A percentile compares a stretch with the other conserved stretches of the same genome.
These are phyloP conservation scores for Sistotremastrum niveocremeum DNA, from an alignment of 768 basidiomycete species.

Conservation along the genomic window DNA sequence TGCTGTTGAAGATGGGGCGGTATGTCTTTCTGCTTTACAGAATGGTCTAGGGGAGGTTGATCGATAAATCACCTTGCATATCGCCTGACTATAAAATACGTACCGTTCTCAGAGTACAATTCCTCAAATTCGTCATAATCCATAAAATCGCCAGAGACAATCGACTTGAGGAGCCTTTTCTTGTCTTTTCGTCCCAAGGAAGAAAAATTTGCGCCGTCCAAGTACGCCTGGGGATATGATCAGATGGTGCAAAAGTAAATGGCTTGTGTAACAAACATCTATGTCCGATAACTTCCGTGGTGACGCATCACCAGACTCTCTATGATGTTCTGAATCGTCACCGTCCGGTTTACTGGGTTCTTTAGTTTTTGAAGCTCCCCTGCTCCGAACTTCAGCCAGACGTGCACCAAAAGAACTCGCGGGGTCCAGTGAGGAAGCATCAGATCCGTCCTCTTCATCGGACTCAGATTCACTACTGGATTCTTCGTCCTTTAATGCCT, in stretches of 20 bases:
- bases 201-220: constrained; percentile 20
- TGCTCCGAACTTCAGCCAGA: background rate
- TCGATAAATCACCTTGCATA: background rate
- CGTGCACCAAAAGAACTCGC: background rate
- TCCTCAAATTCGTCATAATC: constrained; percentile 16
- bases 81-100: constrained; percentile 15
- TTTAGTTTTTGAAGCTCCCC: background rate
- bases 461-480: constrained; percentile 1
- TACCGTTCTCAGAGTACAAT: constrained; percentile 16
- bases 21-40: constrained; percentile 36
- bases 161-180: constrained; percentile 3
- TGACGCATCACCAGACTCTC: constrained; percentile 22
- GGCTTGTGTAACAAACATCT: constrained; percentile 13
- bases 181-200: constrained; percentile 5
- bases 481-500: constrained; percentile 3
- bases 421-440: constrained; percentile 5
- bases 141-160: background rate
- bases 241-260: no score
- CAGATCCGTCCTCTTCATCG: constrained; percentile 18
- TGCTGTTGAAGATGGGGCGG: constrained; percentile 46
- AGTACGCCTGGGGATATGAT: constrained; percentile 10
- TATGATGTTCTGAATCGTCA: constrained; percentile 16
- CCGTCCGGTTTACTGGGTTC: constrained; percentile 13
- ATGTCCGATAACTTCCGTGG: constrained; percentile 13
- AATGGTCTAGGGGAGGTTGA: constrained; percentile 9